A percentile compares a stretch with the other conserved stretches of the same genome.
Conservation (phyloP, 2,329 filamentous ascomycete species). For the Pestalotiopsis sp. region DNA sequence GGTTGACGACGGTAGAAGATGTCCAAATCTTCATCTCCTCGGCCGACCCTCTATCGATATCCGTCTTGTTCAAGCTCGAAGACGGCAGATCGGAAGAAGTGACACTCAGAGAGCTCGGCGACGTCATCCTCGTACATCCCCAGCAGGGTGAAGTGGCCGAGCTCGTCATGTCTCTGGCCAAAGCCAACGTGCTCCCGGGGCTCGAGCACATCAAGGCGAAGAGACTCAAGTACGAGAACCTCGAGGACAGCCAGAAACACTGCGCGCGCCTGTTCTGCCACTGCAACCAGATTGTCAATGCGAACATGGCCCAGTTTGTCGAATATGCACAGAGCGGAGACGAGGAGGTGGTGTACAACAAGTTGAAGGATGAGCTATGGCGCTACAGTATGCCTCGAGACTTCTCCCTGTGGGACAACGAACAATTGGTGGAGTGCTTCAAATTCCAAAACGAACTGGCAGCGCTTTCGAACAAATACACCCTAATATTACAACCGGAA, state of each 20-base stretch:
- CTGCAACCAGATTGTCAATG: not conserved
- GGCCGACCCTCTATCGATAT: not conserved
- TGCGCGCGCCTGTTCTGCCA: not conserved
- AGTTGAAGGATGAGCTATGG: not conserved
- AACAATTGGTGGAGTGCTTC: not conserved
- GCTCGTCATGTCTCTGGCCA: not conserved
- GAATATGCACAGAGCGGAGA: not conserved
- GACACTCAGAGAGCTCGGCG: not conserved
- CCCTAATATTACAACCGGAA: not conserved
- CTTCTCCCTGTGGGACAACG: not conserved
- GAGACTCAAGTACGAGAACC: not conserved
- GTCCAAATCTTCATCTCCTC: not conserved
- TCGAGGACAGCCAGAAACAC: not conserved
- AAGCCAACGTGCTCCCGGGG: not conserved
- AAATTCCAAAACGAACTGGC: not conserved
- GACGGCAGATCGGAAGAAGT: not conserved
- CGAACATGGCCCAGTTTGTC: not conserved
- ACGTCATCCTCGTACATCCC: not conserved
- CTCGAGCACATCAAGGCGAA: not conserved
- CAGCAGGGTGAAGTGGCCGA: constrained; percentile 4
- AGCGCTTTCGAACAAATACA: not conserved
- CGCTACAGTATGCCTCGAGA: not conserved
- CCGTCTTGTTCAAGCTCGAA: not conserved
- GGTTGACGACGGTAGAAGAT: not conserved
- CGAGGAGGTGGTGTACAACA: not conserved